phyloP scores from a whole-genome alignment of 1,139 yeast genomes.

The Taiozyma onychis region DNA sequence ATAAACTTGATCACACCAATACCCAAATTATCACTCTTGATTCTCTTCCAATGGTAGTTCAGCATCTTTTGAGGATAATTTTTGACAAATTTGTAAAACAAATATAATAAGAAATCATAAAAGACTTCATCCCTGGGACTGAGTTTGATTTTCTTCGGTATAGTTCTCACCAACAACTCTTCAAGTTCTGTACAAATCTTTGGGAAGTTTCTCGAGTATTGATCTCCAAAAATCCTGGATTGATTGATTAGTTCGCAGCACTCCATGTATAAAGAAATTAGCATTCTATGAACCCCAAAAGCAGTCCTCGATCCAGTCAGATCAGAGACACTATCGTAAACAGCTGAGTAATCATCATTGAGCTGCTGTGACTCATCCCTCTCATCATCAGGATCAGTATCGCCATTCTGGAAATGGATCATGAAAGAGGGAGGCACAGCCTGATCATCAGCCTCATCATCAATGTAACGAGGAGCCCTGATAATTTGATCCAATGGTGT shows the following conservation, averaged over 20 bases:
- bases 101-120: conserved; percentile 12
- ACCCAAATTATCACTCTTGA: conserved; percentile 4
- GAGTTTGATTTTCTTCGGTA: background rate
- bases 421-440: conserved; percentile 21
- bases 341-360: background rate
- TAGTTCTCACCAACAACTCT: conserved; percentile 12
- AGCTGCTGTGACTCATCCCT: conserved; percentile 2
- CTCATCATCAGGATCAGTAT: conserved; percentile 2
- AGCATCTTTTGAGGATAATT: conserved; percentile 14
- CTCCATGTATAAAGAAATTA: conserved; percentile 12
- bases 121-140: conserved; percentile 11
- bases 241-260: conserved; percentile 20
- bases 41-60: background rate
- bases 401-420: conserved; percentile 13
- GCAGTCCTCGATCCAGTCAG: background rate
- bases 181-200: conserved; percentile 21
- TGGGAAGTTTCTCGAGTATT: conserved; percentile 21
- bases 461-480: conserved; percentile 14
- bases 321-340: conserved; percentile 2
- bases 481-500: conserved; percentile 21
- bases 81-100: conserved; percentile 15
- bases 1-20: conserved; percentile 7
- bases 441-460: conserved; percentile 11
- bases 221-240: conserved; percentile 12
- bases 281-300: conserved; percentile 13